phyloP scores from a whole-genome alignment of 2,329 filamentous ascomycete genomes.

The Pestalotiopsis sp. region DNA sequence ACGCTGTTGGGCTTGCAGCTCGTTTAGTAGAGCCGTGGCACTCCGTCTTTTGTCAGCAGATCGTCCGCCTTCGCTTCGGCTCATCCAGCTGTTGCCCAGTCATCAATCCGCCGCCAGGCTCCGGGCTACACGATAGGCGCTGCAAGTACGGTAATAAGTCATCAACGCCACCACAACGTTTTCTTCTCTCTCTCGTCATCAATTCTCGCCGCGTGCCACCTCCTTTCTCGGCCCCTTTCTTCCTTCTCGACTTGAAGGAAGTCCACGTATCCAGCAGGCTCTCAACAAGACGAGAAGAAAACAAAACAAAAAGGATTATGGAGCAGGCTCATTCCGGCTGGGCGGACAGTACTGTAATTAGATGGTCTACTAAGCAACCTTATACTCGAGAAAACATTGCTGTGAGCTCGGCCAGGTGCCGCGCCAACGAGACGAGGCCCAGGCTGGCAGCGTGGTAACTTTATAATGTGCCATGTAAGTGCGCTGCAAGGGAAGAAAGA shows the following conservation, averaged over 20 bases:
- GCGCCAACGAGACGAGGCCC: background rate
- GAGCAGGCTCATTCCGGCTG: background rate
- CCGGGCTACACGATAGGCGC: too few relatives aligned
- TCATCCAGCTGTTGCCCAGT: background rate
- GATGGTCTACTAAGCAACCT: background rate
- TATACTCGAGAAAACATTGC: background rate
- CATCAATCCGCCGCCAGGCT: background rate
- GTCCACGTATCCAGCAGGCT: background rate
- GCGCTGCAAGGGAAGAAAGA: background rate
- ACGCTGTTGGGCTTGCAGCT: background rate
- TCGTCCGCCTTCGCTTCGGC: background rate
- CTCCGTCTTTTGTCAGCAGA: background rate
- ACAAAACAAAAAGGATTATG: background rate
- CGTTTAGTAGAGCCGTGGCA: background rate
- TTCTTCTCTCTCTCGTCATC: background rate
- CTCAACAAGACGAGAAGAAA: background rate
- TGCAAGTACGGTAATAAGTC: too few relatives aligned
- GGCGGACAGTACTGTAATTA: background rate
- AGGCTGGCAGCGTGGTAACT: background rate
- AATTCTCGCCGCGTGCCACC: background rate
- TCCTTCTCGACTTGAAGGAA: background rate
- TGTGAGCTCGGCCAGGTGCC: background rate
- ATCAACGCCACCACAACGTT: too few relatives aligned
- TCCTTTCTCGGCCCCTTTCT: background rate
- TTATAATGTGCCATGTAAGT: background rate